Percentiles rank a stretch among this genome's conserved stretches.
Conservation (phyloP, 2,329 filamentous ascomycete species). For the Macrophomina tecta region DNA sequence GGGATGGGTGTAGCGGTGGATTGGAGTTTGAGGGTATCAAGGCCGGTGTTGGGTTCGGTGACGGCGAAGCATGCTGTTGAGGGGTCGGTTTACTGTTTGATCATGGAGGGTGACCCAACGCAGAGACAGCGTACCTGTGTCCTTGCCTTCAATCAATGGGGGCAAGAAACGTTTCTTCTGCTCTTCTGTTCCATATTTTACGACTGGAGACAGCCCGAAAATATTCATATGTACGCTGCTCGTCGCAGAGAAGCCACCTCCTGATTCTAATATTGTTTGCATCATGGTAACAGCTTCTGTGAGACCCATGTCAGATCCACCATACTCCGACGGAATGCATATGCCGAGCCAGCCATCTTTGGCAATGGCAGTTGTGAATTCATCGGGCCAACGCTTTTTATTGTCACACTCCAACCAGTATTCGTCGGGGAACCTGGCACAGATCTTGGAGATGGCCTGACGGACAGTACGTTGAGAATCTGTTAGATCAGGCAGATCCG, state of each 20-base stretch:
- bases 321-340: slow-evolving; percentile 74
- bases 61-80: slow-evolving; percentile 78
- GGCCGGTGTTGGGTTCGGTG: slow-evolving; percentile 79
- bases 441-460: slow-evolving; percentile 72
- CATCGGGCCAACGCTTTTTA: slow-evolving; percentile 71
- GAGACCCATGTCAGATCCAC: slow-evolving; percentile 77
- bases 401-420: slow-evolving; percentile 81
- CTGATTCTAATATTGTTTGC: slow-evolving; percentile 75
- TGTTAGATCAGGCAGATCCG: slow-evolving; percentile 56
- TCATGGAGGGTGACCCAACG: neutral
- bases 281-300: slow-evolving; percentile 87
- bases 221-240: slow-evolving; percentile 57
- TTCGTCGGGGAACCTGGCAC: slow-evolving; percentile 71
- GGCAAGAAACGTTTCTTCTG: slow-evolving; percentile 49
- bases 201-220: slow-evolving; percentile 53
- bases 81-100: slow-evolving; percentile 67
- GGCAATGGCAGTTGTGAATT: slow-evolving; percentile 76
- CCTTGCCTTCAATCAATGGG: slow-evolving; percentile 49
- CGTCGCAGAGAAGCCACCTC: slow-evolving; percentile 51
- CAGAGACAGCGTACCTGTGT: slow-evolving; percentile 35
- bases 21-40: slow-evolving; percentile 75
- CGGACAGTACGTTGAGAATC: slow-evolving; percentile 75
- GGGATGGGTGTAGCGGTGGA: slow-evolving; percentile 63
- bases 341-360: slow-evolving; percentile 83
- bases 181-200: slow-evolving; percentile 52